A percentile compares a stretch with the other conserved stretches of the same genome.
Conservation (phyloP, 2,329 filamentous ascomycete species). For the Pestalotiopsis sp. region DNA sequence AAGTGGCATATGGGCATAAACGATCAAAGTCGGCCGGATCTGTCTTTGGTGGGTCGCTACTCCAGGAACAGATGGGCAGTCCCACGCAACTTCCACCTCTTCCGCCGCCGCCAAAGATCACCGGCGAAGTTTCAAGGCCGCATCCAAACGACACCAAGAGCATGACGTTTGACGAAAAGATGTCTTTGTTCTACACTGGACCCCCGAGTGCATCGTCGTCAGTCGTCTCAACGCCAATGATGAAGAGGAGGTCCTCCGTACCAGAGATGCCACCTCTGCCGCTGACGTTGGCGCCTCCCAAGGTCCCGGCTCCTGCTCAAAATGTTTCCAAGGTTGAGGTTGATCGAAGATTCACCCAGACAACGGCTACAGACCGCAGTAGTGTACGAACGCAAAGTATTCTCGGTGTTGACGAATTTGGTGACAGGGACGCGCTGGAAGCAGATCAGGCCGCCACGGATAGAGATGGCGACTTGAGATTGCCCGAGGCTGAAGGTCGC, state of each 20-base stretch:
- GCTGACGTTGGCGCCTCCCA: slow-evolving; percentile 26
- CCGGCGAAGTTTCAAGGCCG: slow-evolving; percentile 37
- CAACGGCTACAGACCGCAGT: slow-evolving; percentile 32
- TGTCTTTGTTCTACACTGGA: slow-evolving; percentile 48
- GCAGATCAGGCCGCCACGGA: slow-evolving; percentile 25
- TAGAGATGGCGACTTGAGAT: slow-evolving; percentile 37
- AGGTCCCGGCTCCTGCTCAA: slow-evolving; percentile 21
- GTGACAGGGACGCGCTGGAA: slow-evolving; percentile 26
- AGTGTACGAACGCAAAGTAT: slow-evolving; percentile 41
- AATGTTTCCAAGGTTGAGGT: slow-evolving; percentile 23
- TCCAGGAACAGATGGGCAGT: slow-evolving; percentile 43
- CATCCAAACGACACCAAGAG: slow-evolving; percentile 55
- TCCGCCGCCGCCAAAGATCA: slow-evolving; percentile 46
- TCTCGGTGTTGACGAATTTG: slow-evolving; percentile 36
- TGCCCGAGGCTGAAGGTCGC: slow-evolving; percentile 31
- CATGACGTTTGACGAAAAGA: slow-evolving; percentile 61
- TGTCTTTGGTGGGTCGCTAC: slow-evolving; percentile 42
- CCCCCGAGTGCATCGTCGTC: slow-evolving; percentile 27
- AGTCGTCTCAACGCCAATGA: slow-evolving; percentile 16
- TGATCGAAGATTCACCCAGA: slow-evolving; percentile 25
- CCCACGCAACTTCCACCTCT: slow-evolving; percentile 53
- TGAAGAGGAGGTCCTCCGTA: slow-evolving; percentile 39
- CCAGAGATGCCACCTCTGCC: slow-evolving; percentile 44
- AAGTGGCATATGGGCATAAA: slow-evolving; percentile 43
- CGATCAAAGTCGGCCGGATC: slow-evolving; percentile 52